Conservation (phyloP, 371 early-diverging fungal genomes). For the Mortierella sp. region DNA sequence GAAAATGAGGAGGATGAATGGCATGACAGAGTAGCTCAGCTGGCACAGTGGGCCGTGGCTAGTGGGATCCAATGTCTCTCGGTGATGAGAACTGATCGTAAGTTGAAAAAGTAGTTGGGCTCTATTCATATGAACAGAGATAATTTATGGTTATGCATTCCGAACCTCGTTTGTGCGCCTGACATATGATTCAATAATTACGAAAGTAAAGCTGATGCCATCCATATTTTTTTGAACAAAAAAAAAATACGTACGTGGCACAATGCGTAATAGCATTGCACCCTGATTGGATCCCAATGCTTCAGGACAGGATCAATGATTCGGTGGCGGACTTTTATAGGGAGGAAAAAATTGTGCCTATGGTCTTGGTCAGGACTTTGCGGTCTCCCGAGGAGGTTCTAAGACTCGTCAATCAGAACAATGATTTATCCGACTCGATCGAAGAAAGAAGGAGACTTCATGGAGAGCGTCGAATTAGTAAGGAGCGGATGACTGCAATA, state of each 20-base stretch:
- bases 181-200: not conserved
- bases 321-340: conserved; percentile 25
- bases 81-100: conserved; percentile 44
- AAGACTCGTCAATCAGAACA: not conserved
- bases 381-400: conserved; percentile 19
- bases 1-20: conserved; percentile 38
- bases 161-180: not conserved
- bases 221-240: too few species aligned
- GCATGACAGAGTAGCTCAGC: conserved; percentile 25
- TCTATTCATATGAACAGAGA: not conserved
- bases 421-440: too few species aligned
- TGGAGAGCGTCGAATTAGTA: conserved; percentile 11
- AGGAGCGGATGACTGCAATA: not conserved
- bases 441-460: conserved; percentile 7
- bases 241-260: too few species aligned
- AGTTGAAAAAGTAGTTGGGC: conserved; percentile 7
- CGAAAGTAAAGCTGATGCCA: not conserved
- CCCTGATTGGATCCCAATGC: conserved; percentile 4
- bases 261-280: conserved; percentile 36
- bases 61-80: conserved; percentile 45
- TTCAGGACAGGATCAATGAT: conserved; percentile 31
- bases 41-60: conserved; percentile 43
- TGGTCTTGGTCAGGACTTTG: conserved; percentile 33
- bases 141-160: not conserved
- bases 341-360: conserved; percentile 29